Conservation (phyloP, 495 filamentous ascomycete species). For the Rostrohypoxylon terebratum region DNA sequence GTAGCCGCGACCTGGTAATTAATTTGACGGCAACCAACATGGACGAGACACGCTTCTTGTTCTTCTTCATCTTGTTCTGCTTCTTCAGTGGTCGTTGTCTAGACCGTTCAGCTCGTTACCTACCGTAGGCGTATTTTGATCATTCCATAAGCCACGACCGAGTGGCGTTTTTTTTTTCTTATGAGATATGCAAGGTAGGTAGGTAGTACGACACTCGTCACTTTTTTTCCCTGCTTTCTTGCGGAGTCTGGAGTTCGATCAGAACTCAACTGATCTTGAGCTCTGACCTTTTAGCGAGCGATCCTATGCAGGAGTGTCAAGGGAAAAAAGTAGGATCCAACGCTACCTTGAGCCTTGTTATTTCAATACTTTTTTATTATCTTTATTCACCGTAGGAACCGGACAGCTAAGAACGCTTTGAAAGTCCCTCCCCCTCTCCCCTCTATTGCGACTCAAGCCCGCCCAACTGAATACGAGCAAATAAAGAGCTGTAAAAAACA, state of each 20-base stretch:
- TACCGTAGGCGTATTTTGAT: neutral
- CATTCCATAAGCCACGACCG: neutral
- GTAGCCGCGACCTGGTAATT: slow-evolving; percentile 43
- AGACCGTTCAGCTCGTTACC: slow-evolving; percentile 17
- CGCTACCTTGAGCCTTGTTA: neutral
- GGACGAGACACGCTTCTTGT: slow-evolving; percentile 24
- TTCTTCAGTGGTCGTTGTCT: slow-evolving; percentile 12
- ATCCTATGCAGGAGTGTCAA: slow-evolving; percentile 15
- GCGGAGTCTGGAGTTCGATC: neutral
- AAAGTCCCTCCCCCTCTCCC: slow-evolving; percentile 32
- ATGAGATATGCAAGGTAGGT: slow-evolving; percentile 7
- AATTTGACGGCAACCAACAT: slow-evolving; percentile 45
- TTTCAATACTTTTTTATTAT: neutral
- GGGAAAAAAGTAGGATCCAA: slow-evolving; percentile 22
- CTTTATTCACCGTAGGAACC: neutral
- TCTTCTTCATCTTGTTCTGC: no score
- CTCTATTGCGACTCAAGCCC: slow-evolving; percentile 19
- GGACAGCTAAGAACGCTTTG: slow-evolving; percentile 4
- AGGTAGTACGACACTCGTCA: slow-evolving; percentile 21
- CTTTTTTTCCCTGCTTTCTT: slow-evolving; percentile 4
- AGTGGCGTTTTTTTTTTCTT: slow-evolving; percentile 4
- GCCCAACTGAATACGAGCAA: neutral
- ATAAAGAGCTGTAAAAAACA: slow-evolving; percentile 4
- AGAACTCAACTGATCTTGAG: slow-evolving; percentile 10
- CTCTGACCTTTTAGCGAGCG: slow-evolving; percentile 31